Conservation (phyloP, 805 yeast genomes). For the Cyberlindnera maclurae region DNA sequence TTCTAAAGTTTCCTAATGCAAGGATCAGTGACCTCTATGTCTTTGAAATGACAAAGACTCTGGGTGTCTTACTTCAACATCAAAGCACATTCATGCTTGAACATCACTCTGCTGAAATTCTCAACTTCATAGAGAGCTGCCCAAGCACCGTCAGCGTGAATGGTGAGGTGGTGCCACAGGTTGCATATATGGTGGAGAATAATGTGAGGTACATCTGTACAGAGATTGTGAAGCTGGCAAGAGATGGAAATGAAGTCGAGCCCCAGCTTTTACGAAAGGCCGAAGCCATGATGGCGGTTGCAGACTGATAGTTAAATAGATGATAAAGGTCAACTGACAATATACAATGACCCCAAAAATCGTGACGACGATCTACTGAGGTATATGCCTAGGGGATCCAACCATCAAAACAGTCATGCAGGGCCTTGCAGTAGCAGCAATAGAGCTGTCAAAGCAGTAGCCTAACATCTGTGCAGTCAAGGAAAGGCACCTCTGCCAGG, state of each 20-base stretch:
- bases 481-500: too few species aligned
- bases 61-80: constrained; percentile 19
- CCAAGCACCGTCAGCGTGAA: constrained; percentile 6
- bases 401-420: too few species aligned
- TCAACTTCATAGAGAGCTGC: constrained; percentile 8
- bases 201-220: constrained; percentile 19
- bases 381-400: too few species aligned
- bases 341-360: not conserved
- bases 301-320: too few species aligned
- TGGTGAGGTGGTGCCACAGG: constrained; percentile 1
- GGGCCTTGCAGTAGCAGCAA: too few species aligned
- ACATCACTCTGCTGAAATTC: constrained; percentile 7
- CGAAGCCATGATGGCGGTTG: not conserved
- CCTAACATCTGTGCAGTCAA: too few species aligned
- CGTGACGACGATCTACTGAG: too few species aligned
- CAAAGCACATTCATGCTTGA: constrained; percentile 9
- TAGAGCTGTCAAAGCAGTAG: too few species aligned
- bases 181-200: constrained; percentile 12
- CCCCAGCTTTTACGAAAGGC: not conserved
- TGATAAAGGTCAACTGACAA: not conserved
- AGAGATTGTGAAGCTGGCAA: constrained; percentile 4
- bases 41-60: constrained; percentile 23
- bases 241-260: constrained; percentile 3
- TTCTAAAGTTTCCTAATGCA: constrained; percentile 9
- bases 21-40: constrained; percentile 13